Percentiles rank a stretch among this genome's conserved stretches.
phyloP scores from a whole-genome alignment of 306 rosid species.

The Erythrophleum fordii region DNA sequence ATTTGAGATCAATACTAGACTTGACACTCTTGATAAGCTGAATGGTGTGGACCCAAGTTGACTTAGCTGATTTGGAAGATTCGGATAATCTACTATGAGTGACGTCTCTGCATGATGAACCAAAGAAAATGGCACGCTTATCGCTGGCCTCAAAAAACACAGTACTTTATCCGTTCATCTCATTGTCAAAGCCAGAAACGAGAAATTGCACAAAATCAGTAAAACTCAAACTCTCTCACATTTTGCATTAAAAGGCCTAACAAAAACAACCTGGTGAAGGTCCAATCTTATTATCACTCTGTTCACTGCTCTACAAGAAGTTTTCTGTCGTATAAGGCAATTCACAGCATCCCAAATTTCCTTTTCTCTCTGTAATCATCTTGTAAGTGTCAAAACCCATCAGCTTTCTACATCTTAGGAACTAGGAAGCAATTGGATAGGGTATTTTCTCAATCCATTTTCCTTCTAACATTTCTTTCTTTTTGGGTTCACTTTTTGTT shows the following conservation, averaged over 20 bases:
- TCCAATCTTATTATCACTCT: not conserved
- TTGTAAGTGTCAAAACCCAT: not conserved
- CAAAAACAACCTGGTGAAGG: not conserved
- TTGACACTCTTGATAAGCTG: not conserved
- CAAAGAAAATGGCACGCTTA: not conserved
- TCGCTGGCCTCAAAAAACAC: not conserved
- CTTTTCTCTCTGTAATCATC: not conserved
- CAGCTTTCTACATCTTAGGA: not conserved
- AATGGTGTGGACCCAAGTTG: not conserved
- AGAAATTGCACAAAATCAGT: not conserved
- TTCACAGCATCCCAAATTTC: not conserved
- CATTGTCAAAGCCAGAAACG: not conserved
- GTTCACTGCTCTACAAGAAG: not conserved
- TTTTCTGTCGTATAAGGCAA: conserved; percentile 1
- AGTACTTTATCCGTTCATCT: not conserved
- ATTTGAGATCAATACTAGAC: not conserved
- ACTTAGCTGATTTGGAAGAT: not conserved
- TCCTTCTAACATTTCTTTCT: not conserved
- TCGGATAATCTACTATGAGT: not conserved
- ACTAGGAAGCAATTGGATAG: not conserved
- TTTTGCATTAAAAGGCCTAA: not conserved
- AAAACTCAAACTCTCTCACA: not conserved
- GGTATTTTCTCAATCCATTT: not conserved
- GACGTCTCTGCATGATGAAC: not conserved
- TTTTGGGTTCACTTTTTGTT: not conserved